Conservation (phyloP, 2,329 filamentous ascomycete genomes). For the Calonectria pseudoreteaudii region DNA sequence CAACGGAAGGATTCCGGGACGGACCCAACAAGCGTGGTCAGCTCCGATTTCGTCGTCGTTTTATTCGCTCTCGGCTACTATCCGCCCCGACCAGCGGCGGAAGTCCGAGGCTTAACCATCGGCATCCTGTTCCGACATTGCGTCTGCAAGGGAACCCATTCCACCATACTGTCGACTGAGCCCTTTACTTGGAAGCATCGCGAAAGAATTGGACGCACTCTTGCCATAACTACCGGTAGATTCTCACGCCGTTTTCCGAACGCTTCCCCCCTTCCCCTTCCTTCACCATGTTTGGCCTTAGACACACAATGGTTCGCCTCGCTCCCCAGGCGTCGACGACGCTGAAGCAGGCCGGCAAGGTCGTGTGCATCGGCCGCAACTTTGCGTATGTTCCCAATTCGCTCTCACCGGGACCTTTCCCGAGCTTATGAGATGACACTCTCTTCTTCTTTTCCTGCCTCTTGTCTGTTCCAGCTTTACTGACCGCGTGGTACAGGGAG, state of each 20-base stretch:
- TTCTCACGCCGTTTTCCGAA: not conserved
- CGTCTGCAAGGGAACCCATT: conserved; percentile 9
- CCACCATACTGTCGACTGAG: not conserved
- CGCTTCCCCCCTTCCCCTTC: not conserved
- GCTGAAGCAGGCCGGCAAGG: conserved; percentile 72
- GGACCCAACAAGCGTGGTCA: not conserved
- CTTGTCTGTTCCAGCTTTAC: not conserved
- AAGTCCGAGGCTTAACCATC: conserved; percentile 42
- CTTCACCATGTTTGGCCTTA: conserved; percentile 50
- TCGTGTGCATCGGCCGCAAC: conserved; percentile 95
- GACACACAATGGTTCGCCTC: conserved; percentile 53
- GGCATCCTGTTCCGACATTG: conserved; percentile 37
- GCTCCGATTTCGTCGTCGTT: not conserved
- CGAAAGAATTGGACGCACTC: not conserved
- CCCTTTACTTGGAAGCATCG: conserved; percentile 4
- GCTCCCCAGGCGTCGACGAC: conserved; percentile 54
- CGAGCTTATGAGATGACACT: not conserved
- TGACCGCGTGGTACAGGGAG: conserved; percentile 67
- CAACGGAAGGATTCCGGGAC: not conserved
- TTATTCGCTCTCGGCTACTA: not conserved
- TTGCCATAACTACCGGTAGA: conserved; percentile 7
- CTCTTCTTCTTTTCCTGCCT: not conserved
- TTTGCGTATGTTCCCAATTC: conserved; percentile 78
- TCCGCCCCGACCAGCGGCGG: conserved; percentile 27
- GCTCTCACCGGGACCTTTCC: conserved; percentile 25